Evolutionary conservation across 192 early-diverging fungal genomes (phyloP).

Genomic region (Backusella westeae): DNA sequence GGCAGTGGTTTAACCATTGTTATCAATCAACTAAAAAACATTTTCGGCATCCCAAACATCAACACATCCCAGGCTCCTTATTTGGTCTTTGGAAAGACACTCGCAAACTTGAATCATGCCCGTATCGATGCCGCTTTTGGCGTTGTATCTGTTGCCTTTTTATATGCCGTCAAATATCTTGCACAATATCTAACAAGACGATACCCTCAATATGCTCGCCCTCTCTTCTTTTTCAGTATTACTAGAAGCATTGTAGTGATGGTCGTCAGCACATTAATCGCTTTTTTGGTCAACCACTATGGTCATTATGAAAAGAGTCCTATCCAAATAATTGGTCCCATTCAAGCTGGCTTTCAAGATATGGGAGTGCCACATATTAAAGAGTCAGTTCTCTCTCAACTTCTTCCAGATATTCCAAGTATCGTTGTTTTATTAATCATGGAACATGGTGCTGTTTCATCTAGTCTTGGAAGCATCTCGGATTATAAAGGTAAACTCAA

Average conservation of each 20-base stretch:
- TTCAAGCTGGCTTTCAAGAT: slow-evolving; percentile 73
- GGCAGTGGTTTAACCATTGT: slow-evolving; percentile 80
- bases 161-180: slow-evolving; percentile 41
- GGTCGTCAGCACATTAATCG: slow-evolving; percentile 70
- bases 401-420: slow-evolving; percentile 55
- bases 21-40: slow-evolving; percentile 62
- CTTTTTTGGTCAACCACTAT: slow-evolving; percentile 53
- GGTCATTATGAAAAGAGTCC: slow-evolving; percentile 42
- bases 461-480: slow-evolving; percentile 82
- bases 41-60: slow-evolving; percentile 75
- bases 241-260: slow-evolving; percentile 76
- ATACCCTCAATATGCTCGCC: slow-evolving; percentile 45
- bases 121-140: slow-evolving; percentile 64
- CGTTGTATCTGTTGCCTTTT: slow-evolving; percentile 39
- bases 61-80: slow-evolving; percentile 73
- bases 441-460: slow-evolving; percentile 89
- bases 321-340: slow-evolving; percentile 63
- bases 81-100: slow-evolving; percentile 71
- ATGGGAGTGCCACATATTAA: slow-evolving; percentile 56
- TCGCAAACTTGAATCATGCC: slow-evolving; percentile 39
- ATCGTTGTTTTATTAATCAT: slow-evolving; percentile 77
- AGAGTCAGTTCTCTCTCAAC: slow-evolving; percentile 45
- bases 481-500: slow-evolving; percentile 71
- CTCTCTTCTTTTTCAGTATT: slow-evolving; percentile 65
- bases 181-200: slow-evolving; percentile 32